phyloP scores from a whole-genome alignment of 352 stramenopile genomes.

The Plasmopara viticola region DNA sequence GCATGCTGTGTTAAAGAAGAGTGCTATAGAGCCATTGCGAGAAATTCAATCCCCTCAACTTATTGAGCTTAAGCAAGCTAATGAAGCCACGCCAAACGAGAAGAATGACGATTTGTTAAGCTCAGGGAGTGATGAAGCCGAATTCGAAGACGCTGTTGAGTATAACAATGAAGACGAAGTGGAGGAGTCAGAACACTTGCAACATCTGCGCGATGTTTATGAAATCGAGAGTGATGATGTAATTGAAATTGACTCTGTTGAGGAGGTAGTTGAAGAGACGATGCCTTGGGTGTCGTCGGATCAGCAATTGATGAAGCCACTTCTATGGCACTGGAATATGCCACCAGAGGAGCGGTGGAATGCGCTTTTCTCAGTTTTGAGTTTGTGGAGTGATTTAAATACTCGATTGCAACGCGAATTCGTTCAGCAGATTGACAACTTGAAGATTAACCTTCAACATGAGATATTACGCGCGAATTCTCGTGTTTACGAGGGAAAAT shows the following conservation, averaged over 20 bases:
- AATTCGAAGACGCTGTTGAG: slow-evolving; percentile 33
- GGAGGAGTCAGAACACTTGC: slow-evolving; percentile 73
- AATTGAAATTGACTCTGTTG: slow-evolving; percentile 13
- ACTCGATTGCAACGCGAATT: slow-evolving; percentile 17
- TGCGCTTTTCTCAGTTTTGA: slow-evolving; percentile 25
- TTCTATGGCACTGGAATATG: slow-evolving; percentile 74
- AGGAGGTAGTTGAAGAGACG: slow-evolving; percentile 30
- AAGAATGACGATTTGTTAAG: slow-evolving; percentile 19
- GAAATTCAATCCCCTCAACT: neutral
- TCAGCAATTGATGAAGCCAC: slow-evolving; percentile 10
- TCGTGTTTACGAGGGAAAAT: slow-evolving; percentile 74
- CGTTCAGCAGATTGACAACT: slow-evolving; percentile 19
- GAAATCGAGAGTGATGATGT: slow-evolving; percentile 39
- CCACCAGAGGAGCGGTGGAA: slow-evolving; percentile 50
- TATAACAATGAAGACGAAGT: slow-evolving; percentile 56
- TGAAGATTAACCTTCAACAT: slow-evolving; percentile 51
- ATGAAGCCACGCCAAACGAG: neutral
- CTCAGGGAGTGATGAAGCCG: slow-evolving; percentile 32
- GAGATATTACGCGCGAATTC: slow-evolving; percentile 63
- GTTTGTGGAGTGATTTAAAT: slow-evolving; percentile 21
- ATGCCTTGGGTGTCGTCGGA: slow-evolving; percentile 12
- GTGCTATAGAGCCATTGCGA: neutral
- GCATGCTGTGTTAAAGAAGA: neutral
- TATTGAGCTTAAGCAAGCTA: neutral
- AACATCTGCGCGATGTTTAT: slow-evolving; percentile 79